Evolutionary conservation across 2,329 filamentous ascomycete genomes (phyloP).

Genomic region (Dendrostoma leiphaemia): DNA sequence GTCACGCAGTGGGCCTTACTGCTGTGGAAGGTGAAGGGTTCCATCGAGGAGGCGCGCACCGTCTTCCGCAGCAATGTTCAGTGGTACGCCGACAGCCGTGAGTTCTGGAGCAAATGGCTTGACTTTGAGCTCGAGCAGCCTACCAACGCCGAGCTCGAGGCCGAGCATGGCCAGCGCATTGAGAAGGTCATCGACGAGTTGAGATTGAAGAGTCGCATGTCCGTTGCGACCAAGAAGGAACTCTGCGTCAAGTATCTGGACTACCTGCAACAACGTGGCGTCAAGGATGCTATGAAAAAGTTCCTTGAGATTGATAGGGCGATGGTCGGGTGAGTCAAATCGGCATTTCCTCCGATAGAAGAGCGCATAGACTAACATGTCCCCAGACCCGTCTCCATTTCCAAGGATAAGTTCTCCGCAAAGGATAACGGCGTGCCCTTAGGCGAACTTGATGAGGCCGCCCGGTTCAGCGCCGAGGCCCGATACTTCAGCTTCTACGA

Average conservation of each 20-base stretch:
- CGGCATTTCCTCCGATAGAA: neutral
- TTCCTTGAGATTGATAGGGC: constrained; percentile 82
- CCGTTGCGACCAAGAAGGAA: constrained; percentile 66
- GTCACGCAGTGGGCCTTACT: constrained; percentile 86
- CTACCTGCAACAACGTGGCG: constrained; percentile 78
- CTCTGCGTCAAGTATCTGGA: constrained; percentile 76
- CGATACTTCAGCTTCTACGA: constrained; percentile 53
- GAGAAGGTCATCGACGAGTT: constrained; percentile 78
- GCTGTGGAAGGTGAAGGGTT: constrained; percentile 84
- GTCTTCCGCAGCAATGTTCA: constrained; percentile 81
- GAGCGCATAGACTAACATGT: constrained; percentile 12
- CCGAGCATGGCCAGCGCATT: constrained; percentile 68
- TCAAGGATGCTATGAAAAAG: constrained; percentile 78
- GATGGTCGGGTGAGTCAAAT: constrained; percentile 69
- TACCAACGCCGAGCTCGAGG: constrained; percentile 61
- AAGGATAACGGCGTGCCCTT: constrained; percentile 46
- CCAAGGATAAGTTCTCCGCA: constrained; percentile 33
- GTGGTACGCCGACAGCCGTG: constrained; percentile 78
- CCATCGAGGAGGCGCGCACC: constrained; percentile 74
- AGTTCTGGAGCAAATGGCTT: constrained; percentile 90
- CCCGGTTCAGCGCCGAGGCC: constrained; percentile 49
- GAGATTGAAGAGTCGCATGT: constrained; percentile 69
- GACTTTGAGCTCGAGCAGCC: constrained; percentile 86
- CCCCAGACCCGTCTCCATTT: constrained; percentile 44
- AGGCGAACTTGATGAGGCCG: constrained; percentile 50